Conservation (phyloP, 768 basidiomycete genomes). For the Gelatoporia subvermispora region DNA sequence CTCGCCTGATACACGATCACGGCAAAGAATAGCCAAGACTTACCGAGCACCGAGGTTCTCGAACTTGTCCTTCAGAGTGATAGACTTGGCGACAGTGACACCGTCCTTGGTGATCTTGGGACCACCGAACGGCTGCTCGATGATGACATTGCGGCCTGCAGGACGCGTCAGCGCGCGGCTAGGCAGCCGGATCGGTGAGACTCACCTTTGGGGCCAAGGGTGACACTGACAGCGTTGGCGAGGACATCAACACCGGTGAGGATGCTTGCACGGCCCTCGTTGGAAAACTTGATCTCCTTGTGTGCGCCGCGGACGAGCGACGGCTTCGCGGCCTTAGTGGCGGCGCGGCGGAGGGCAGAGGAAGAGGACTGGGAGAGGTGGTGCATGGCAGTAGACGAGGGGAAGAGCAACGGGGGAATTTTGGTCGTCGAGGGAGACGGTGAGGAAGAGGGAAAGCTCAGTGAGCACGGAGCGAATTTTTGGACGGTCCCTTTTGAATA, state of each 20-base stretch:
- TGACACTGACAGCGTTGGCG: slow-evolving; percentile 94
- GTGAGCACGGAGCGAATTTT: background rate
- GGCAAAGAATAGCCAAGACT: slow-evolving; percentile 20
- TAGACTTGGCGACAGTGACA: slow-evolving; percentile 96
- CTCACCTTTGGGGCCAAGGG: slow-evolving; percentile 90
- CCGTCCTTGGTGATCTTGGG: slow-evolving; percentile 98
- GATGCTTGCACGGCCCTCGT: slow-evolving; percentile 90
- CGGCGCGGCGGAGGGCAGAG: slow-evolving; percentile 62
- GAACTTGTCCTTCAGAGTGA: slow-evolving; percentile 94
- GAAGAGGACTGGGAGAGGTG: slow-evolving; percentile 64
- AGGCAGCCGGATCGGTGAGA: background rate
- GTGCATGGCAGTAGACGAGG: slow-evolving; percentile 47
- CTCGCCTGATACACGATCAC: too few species aligned
- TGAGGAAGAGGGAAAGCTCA: slow-evolving; percentile 9
- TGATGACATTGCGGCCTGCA: slow-evolving; percentile 93
- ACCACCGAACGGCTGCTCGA: slow-evolving; percentile 86
- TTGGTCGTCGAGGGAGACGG: slow-evolving; percentile 8
- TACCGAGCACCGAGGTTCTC: slow-evolving; percentile 98
- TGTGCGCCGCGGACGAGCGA: slow-evolving; percentile 67
- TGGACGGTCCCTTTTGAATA: background rate
- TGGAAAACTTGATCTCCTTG: slow-evolving; percentile 97
- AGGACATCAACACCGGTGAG: slow-evolving; percentile 95
- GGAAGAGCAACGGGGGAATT: background rate
- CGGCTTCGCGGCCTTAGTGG: slow-evolving; percentile 51
- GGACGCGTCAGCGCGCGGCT: slow-evolving; percentile 12